Base-by-base conservation (phyloP, 2,329 filamentous ascomycete species). In the Penicillium vulpinum region DNA sequence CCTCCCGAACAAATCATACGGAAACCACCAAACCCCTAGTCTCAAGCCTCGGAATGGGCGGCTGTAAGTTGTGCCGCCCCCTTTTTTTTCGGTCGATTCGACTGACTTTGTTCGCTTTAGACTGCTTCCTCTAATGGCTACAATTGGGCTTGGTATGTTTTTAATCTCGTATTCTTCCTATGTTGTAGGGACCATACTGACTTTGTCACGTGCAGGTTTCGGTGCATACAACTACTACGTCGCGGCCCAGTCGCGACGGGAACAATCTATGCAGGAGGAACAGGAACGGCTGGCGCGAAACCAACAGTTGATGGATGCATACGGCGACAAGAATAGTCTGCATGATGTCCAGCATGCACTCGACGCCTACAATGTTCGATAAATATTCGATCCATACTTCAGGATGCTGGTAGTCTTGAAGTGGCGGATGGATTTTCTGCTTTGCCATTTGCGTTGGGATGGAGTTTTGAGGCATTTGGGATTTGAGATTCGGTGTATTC, bases 301-400 rank as follows among this genome's bases (percentile, higher is more conserved):
- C 52, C 67, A 67, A 45, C 65, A 71, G 5, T 60, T 80, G n/a
- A 75, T 79, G 72, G 76, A 80, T 35, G 76, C 78, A 2, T 80
- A 80, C 52, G 78, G 78, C 13, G 75, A 75, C 51, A 75, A 78
- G 59, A 72, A 70, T 13, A 78, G 72, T 44, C 56, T 80, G 45
- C 67, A 73, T 24, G 77, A 80, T 64, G 62, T 80, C n/a, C 69
- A 78, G 60, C 69, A 75, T 36, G 78, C 78, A 16, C 67, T 80
- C 65, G 70, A 78, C 33, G 67, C 75, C 28, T 80, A 80, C 45
- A 74, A 77, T 57, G 67, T 75, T 6, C 73, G 73, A 62, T 79
- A 41, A 67, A 35, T 10, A 22, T 38, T 15, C 9, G 16, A 38
- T 28, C 15, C n/a, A 18, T 22, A 35, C 39, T 49, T 48, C 38